Base-by-base conservation (phyloP, 2,329 filamentous ascomycete genomes). In the Pseudogymnoascus sp. region DNA sequence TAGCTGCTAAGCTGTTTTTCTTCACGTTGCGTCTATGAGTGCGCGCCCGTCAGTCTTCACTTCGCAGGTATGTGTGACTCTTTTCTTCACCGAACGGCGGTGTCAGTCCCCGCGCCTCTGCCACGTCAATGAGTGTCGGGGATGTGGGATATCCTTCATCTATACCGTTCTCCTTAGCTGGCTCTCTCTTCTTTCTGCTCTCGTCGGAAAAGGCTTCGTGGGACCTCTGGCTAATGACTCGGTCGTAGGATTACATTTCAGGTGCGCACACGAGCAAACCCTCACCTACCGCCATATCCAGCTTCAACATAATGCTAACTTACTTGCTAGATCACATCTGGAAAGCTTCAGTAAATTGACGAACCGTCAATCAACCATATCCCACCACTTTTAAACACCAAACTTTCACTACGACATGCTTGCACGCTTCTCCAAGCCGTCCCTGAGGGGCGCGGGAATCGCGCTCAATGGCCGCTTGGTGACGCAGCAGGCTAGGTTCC, bases 31-130 rank as follows among this genome's bases (percentile, higher is more conserved):
- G 69, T 72, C 9, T 88, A 92, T 92, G 89, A 89, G 87, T 88
- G 88, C 88, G 82, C 87, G 87, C 84, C 83, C 84, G 80, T 91
- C 89, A 78, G 84, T 88, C 78, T 93, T 91, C 82, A 93, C 89
- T 80, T 93, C 89, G 79, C 89, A 93, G 86, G 89, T 91, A 87
- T 62, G 70, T 21, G 11, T 21, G 11, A 62, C 61, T 59, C 47
- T 69, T 64, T 53, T 53, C 47, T 31, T 53, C 47, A 53, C 47
- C 26, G 47, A 53, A 53, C 31, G 47, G 47, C 47, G 47, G 47
- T 31, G 26, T 17, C 47, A 19, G 47, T 31, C 47, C 15, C 47
- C 47, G 47, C 47, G 15, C 17, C 26, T 15, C 15, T 53, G 47
- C 47, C 47, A 53, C 23, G 47, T 53, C 47, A 53, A 53, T 53